phyloP scores from a whole-genome alignment of 345 rosid species.

The Ceriops zippeliana region DNA sequence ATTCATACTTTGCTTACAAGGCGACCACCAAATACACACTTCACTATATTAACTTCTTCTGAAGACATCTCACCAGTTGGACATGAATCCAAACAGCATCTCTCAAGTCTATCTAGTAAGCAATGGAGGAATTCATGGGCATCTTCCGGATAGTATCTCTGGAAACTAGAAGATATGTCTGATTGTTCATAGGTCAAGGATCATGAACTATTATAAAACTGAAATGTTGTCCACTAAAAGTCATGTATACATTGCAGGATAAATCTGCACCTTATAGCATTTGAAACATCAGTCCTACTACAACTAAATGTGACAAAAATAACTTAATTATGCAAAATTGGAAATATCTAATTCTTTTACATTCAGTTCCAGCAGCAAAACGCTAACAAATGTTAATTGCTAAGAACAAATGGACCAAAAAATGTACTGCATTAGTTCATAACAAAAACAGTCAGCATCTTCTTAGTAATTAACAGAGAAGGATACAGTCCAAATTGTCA shows the following conservation, averaged over 20 bases:
- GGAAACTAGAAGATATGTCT: conserved; percentile 60
- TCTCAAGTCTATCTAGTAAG: conserved; percentile 65
- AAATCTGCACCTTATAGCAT: not conserved
- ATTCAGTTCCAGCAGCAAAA: not conserved
- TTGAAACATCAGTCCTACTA: not conserved
- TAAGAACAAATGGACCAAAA: not conserved
- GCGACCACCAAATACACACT: conserved; percentile 65
- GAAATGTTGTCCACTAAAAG: not conserved
- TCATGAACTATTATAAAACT: not conserved
- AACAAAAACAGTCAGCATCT: not conserved
- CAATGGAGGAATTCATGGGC: conserved; percentile 86
- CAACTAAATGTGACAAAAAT: no score
- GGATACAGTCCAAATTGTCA: conserved; percentile 71
- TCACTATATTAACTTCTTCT: conserved; percentile 43
- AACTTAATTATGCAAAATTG: no score
- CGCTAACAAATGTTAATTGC: not conserved
- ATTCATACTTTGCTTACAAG: conserved; percentile 62
- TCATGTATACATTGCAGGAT: not conserved
- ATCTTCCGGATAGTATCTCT: conserved; percentile 67
- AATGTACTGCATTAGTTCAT: no score
- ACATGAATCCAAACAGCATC: conserved; percentile 44
- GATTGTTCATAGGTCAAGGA: conserved; percentile 37
- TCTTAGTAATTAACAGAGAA: conserved; percentile 3
- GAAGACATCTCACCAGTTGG: conserved; percentile 18
- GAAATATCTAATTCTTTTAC: no score